Evolutionary conservation across 768 basidiomycete genomes (phyloP), one percentile per base, ranked within the genome.

Genomic region (Boletus subcaerulescens): DNA sequence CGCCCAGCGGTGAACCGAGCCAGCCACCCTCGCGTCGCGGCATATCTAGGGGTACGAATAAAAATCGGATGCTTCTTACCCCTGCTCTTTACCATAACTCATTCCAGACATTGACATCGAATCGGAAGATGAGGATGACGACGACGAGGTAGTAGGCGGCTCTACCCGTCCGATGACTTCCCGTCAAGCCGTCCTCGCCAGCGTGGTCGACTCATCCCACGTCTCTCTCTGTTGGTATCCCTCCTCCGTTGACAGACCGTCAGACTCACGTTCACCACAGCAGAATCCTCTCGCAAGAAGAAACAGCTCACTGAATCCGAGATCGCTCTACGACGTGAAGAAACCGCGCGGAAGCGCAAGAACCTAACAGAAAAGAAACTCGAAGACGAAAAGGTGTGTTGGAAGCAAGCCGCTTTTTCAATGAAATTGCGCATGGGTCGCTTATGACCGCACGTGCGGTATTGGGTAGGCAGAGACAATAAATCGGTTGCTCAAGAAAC

Each of bases 401-500:
- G 5, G 3, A 11, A 14, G 11, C 1, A 22, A 8, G 14, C 31
- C 18, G 17, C 17, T 50, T 9, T 41, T 9, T 13, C 18, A 10
- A 17, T 15, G 4, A 2, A 15, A 24, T 12, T 4, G 26, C 9
- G 9, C 13, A 7, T 17, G 7, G 14, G 29, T 35, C 12, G 29
- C 35, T 53, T n/a, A 52, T 15, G 29, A 17, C 6, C 17, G 8
- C 15, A 18, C 10, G 8, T n/a, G 17, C 3, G 13, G 43, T 35
- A 35, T 32, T 20, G 40, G 32, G 18, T 61, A 92, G 89, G 84
- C 84, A 22, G 92, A 93, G 63, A 93, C 92, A 0, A 93, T 94
- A 68, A 93, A 93, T 62, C 86, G 92, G 26, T 78, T 94, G 14
- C 80, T 94, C 48, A 91, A 91, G 68, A 93, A 93, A 70, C 90